Percentiles rank a stretch among this genome's conserved stretches.
Evolutionary conservation across 345 rosid species (phyloP).

Genomic region (Adansonia digitata): DNA sequence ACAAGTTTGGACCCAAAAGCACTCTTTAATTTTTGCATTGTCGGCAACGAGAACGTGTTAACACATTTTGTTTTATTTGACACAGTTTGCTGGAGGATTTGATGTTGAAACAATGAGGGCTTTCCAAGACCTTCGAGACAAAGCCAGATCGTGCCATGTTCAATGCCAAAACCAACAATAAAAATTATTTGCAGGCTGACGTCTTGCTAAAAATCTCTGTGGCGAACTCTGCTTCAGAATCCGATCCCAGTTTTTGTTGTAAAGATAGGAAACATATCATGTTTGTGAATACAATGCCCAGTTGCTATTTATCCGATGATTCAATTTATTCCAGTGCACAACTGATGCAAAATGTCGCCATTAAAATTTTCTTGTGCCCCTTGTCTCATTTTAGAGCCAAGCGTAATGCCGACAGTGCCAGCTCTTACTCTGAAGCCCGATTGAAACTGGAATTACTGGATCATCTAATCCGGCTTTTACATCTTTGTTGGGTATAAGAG

Average conservation of each 20-base stretch:
- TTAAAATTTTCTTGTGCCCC: not conserved
- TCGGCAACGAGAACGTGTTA: not conserved
- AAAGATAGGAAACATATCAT: constrained; percentile 13
- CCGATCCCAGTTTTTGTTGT: constrained; percentile 18
- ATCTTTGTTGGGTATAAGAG: not conserved
- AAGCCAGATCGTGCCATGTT: constrained; percentile 67
- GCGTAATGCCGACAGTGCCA: not conserved
- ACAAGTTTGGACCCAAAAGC: not conserved
- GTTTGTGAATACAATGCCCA: constrained; percentile 21
- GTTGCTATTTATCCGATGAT: not conserved
- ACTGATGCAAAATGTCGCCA: not conserved
- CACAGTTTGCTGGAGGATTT: constrained; percentile 94
- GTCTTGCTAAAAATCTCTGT: constrained; percentile 40
- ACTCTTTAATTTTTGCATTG: not conserved
- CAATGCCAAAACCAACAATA: constrained; percentile 71
- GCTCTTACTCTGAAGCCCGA: not conserved
- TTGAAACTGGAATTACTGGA: not conserved
- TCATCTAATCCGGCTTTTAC: not conserved
- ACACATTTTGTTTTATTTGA: not conserved
- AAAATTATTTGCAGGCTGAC: constrained; percentile 56
- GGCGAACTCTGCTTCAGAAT: constrained; percentile 64
- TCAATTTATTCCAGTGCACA: not conserved
- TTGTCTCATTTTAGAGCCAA: not conserved
- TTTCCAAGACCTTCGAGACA: constrained; percentile 89
- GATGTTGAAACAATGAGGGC: constrained; percentile 95